phyloP scores from a whole-genome alignment of 2,329 filamentous ascomycete genomes.

The Colletotrichum tabaci region DNA sequence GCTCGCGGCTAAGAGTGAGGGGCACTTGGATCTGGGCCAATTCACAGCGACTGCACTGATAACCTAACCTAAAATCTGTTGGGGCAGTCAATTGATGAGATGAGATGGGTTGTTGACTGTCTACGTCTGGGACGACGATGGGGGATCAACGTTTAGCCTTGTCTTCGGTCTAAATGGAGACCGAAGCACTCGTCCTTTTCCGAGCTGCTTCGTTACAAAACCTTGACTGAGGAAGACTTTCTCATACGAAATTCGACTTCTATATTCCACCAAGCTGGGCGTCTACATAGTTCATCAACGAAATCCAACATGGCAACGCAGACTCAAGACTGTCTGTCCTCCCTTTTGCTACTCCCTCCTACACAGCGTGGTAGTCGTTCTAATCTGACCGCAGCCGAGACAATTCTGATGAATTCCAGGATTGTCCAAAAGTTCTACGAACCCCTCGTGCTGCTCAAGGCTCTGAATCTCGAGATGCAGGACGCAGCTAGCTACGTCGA shows the following conservation, averaged over 20 bases:
- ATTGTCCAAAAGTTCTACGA: conserved; percentile 18
- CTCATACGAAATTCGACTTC: neutral
- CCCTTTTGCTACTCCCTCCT: neutral
- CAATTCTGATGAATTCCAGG: neutral
- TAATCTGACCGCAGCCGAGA: neutral
- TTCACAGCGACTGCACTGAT: neutral
- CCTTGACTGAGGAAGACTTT: too few species aligned
- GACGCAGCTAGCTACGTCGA: neutral
- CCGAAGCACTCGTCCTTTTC: too few species aligned
- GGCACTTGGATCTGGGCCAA: neutral
- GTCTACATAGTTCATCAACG: too few species aligned
- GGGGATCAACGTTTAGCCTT: too few species aligned
- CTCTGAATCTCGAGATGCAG: conserved; percentile 21
- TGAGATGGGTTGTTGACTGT: neutral
- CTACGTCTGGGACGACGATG: neutral
- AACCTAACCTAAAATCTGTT: neutral
- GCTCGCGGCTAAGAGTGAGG: neutral
- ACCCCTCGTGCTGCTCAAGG: conserved; percentile 19
- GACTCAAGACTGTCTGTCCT: neutral
- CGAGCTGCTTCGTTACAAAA: too few species aligned
- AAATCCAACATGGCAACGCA: neutral
- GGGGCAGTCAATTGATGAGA: neutral
- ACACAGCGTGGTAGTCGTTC: neutral
- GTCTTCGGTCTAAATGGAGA: too few species aligned
- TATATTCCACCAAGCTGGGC: too few species aligned